Evolutionary conservation across 2,329 filamentous ascomycete genomes (phyloP).

Genomic region (Beauveria pseudobassiana): DNA sequence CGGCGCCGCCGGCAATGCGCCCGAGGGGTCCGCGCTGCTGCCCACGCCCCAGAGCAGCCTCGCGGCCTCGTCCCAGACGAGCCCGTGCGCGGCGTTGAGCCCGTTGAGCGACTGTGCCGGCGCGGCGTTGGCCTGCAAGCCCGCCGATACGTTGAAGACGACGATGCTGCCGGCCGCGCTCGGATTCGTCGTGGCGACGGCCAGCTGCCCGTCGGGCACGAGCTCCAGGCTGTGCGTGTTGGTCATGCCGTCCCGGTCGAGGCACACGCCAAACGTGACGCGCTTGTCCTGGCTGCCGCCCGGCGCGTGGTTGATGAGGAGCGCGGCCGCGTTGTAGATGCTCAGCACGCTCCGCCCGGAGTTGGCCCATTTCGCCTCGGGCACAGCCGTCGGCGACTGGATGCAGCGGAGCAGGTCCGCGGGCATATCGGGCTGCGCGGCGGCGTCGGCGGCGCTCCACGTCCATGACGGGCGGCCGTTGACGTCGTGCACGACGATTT

Average conservation of each 20-base stretch:
- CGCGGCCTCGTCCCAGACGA: conserved; percentile 4
- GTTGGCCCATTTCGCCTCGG: conserved; percentile 8
- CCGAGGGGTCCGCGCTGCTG: neutral
- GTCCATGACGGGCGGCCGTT: neutral
- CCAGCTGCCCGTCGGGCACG: conserved; percentile 1
- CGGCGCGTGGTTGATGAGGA: neutral
- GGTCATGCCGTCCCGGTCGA: neutral
- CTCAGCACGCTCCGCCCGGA: neutral
- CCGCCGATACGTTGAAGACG: neutral
- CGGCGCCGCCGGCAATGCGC: neutral
- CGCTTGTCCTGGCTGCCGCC: neutral
- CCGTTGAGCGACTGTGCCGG: neutral
- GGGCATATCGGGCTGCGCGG: neutral
- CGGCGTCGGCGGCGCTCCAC: conserved; percentile 1
- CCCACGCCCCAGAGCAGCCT: conserved; percentile 5
- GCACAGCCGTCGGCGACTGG: neutral
- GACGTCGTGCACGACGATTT: conserved; percentile 1
- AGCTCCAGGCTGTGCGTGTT: conserved; percentile 11
- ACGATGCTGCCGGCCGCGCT: neutral
- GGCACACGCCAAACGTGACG: conserved; percentile 2
- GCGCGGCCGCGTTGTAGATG: conserved; percentile 7
- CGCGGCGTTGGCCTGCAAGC: neutral
- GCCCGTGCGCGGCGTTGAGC: neutral
- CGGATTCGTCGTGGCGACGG: neutral
- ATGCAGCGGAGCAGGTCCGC: conserved; percentile 4